These are phyloP conservation scores for Lactifluus hygrophoroides DNA, from an alignment of 768 basidiomycete species.

Conservation along the genomic window DNA sequence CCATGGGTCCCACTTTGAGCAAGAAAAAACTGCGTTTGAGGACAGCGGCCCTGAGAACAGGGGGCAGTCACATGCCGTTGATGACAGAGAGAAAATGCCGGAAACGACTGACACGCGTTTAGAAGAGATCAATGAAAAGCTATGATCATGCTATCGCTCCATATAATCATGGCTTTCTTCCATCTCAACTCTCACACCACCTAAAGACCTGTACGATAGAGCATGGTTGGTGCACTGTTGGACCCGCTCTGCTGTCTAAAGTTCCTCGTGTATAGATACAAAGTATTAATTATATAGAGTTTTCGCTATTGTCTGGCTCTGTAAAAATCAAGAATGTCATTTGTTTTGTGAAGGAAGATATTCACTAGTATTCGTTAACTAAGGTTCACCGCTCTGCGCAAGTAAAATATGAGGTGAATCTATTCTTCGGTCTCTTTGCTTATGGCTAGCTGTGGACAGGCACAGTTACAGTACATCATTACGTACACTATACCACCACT, in stretches of 20 bases:
- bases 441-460: no score
- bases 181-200: not conserved
- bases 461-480: no score
- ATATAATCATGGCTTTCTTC: not conserved
- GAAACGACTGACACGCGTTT: not conserved
- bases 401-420: no score
- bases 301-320: not conserved
- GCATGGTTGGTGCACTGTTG: not conserved
- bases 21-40: constrained; percentile 71
- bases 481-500: no score
- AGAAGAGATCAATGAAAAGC: not conserved
- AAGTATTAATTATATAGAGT: not conserved
- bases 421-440: no score
- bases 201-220: not conserved
- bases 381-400: no score
- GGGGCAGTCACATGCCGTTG: constrained; percentile 21
- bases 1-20: constrained; percentile 62
- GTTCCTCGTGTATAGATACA: not conserved
- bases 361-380: no score
- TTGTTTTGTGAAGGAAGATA: not conserved
- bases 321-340: not conserved
- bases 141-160: not conserved
- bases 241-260: not conserved
- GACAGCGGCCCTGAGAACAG: constrained; percentile 53
- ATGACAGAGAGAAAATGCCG: not conserved